Conservation (phyloP, 73 alveolate species). For the Paramecium tetraurelia region DNA sequence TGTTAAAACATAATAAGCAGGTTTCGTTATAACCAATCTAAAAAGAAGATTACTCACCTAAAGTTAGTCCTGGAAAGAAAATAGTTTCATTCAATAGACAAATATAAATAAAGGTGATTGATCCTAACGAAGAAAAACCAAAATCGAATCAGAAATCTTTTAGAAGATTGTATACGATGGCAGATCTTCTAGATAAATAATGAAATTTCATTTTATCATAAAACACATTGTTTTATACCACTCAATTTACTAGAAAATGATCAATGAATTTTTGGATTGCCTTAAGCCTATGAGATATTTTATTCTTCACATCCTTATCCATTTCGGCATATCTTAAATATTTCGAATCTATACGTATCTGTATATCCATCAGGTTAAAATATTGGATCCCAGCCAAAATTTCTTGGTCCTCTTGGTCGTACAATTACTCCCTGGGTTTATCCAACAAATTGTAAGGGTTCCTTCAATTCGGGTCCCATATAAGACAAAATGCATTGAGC, state of each 20-base stretch:
- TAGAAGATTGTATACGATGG: neutral
- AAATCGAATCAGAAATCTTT: neutral
- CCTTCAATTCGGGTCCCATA: slow-evolving; percentile 64
- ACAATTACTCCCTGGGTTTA: slow-evolving; percentile 88
- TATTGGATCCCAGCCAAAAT: slow-evolving; percentile 96
- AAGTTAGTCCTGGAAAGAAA: neutral
- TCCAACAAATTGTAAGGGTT: slow-evolving; percentile 91
- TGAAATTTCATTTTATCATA: neutral
- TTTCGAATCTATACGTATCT: slow-evolving; percentile 61
- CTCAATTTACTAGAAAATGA: slow-evolving; percentile 24
- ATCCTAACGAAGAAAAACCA: slow-evolving; percentile 6
- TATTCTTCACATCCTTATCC: slow-evolving; percentile 83
- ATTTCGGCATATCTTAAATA: slow-evolving; percentile 78
- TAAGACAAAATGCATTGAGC: slow-evolving; percentile 90
- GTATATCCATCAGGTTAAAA: slow-evolving; percentile 88
- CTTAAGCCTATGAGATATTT: slow-evolving; percentile 83
- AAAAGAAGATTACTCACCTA: neutral
- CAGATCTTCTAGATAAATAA: neutral
- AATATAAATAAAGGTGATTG: neutral
- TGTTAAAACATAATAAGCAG: neutral
- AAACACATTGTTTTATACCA: neutral
- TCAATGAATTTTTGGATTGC: slow-evolving; percentile 72
- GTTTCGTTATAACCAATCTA: neutral
- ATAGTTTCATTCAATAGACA: neutral
- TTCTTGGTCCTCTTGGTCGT: slow-evolving; percentile 85